These are phyloP conservation scores for Cornus controversa DNA, from an alignment of 148 eudicot species.

Conservation along the genomic window DNA sequence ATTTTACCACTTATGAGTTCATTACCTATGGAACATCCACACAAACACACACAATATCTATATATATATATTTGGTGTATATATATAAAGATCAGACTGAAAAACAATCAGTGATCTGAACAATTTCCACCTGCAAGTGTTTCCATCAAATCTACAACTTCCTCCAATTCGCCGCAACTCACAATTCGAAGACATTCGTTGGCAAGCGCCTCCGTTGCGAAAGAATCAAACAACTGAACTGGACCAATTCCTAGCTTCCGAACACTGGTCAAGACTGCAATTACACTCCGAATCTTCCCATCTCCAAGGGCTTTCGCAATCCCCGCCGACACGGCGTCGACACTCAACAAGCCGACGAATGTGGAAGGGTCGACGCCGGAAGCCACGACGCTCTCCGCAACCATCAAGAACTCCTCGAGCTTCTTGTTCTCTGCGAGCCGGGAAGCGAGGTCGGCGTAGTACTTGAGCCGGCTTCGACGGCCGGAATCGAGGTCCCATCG, in stretches of 20 bases:
- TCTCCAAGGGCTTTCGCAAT: constrained; percentile 36
- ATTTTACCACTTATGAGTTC: not conserved
- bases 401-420: constrained; percentile 52
- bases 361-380: constrained; percentile 26
- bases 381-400: constrained; percentile 41
- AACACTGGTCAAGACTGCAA: constrained; percentile 39
- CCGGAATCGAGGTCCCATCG: constrained; percentile 19
- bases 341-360: constrained; percentile 37
- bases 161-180: constrained; percentile 37
- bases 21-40: not conserved
- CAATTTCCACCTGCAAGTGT: constrained; percentile 45
- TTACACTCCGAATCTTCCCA: constrained; percentile 34
- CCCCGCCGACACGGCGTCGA: constrained; percentile 40
- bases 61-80: too few species aligned
- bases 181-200: constrained; percentile 36
- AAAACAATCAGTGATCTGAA: too few species aligned
- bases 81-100: not conserved
- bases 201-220: constrained; percentile 35
- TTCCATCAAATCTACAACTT: constrained; percentile 53
- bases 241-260: constrained; percentile 53
- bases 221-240: constrained; percentile 48
- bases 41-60: not conserved
- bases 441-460: constrained; percentile 59
- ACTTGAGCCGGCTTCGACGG: constrained; percentile 17
- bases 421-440: constrained; percentile 47